Evolutionary conservation across 2,329 filamentous ascomycete genomes (phyloP), one percentile per base, ranked within the genome.

Genomic region (Keithomyces neogunnii): DNA sequence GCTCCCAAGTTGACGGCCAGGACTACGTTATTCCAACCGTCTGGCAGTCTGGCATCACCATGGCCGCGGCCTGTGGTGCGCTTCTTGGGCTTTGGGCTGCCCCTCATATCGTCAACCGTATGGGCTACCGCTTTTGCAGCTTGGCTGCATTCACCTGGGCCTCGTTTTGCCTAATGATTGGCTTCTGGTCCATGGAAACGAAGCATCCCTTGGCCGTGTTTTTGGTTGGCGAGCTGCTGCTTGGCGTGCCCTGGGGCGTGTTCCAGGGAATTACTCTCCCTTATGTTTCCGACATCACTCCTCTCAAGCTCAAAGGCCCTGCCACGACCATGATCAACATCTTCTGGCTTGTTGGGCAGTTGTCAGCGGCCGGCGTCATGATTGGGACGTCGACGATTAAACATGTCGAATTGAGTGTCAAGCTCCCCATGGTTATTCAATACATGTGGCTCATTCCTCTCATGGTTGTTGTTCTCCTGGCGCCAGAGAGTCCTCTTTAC

Each of bases 91-190:
- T 59, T 5, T 53, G 51, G 35, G 11, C 51, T 4, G 57, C 57
- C 10, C 53, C 57, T 30, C 45, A 33, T 9, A 32, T 53, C 31
- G n/a, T 53, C 9, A 53, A 53, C 43, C 43, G 45, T 32, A 29
- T 47, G 28, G 56, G 56, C 9, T 58, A 58, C 38, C 53, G 38
- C 13, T 5, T 1, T 45, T 71, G 5, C 69, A 72, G 36, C 45
- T 28, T 28, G 9, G 30, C n/a, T 3, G 39, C 10, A 56, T 73
- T 70, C 68, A 53, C 64, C 0, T 71, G 66, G 61, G 62, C 68
- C 1, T 53, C 65, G 1, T 64, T 66, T 1, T 56, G 71, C 1
- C 48, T 71, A n/a, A 33, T 68, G 2, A 59, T 40, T 40, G 38
- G 38, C 38, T 40, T 40, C 13, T 40, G 38, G 38, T 40, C 36